Percentiles rank a stretch among this genome's conserved stretches.
phyloP scores from a whole-genome alignment of 2,329 filamentous ascomycete genomes.

The Cryphonectria japonica region DNA sequence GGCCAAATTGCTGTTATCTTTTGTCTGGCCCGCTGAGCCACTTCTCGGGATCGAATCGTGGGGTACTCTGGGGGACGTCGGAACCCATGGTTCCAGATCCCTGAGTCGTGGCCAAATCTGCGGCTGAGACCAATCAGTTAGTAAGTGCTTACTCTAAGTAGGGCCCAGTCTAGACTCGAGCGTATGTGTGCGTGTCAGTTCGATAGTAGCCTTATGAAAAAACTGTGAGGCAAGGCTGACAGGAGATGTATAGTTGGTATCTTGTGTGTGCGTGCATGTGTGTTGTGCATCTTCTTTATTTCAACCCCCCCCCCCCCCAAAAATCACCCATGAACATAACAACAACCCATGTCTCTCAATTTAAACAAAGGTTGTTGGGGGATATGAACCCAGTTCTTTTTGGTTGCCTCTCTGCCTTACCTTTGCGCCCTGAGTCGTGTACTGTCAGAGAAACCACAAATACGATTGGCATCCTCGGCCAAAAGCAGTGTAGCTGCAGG shows the following conservation, averaged over 20 bases:
- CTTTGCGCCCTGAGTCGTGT: background rate
- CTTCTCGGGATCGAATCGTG: conserved; percentile 16
- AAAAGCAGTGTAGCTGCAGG: background rate
- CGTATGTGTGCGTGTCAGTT: background rate
- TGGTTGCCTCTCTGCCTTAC: background rate
- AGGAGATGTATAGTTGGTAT: no score
- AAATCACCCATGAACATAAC: background rate
- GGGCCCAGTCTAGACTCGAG: background rate
- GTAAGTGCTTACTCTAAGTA: background rate
- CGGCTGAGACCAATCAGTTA: background rate
- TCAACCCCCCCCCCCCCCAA: no score
- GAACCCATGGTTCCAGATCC: background rate
- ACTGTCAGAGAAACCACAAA: conserved; percentile 1
- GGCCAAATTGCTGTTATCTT: conserved; percentile 17
- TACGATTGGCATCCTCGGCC: background rate
- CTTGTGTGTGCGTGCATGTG: no score
- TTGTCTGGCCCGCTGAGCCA: conserved; percentile 16
- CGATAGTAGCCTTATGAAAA: background rate
- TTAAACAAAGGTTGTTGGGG: background rate
- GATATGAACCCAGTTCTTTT: background rate
- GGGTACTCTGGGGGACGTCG: conserved; percentile 17
- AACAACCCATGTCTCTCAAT: background rate
- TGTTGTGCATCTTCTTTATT: background rate
- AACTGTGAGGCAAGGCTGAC: background rate
- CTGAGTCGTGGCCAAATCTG: background rate